Evolutionary conservation across 305 asterid genomes (phyloP).

Genomic region (Fraxinus floribunda): DNA sequence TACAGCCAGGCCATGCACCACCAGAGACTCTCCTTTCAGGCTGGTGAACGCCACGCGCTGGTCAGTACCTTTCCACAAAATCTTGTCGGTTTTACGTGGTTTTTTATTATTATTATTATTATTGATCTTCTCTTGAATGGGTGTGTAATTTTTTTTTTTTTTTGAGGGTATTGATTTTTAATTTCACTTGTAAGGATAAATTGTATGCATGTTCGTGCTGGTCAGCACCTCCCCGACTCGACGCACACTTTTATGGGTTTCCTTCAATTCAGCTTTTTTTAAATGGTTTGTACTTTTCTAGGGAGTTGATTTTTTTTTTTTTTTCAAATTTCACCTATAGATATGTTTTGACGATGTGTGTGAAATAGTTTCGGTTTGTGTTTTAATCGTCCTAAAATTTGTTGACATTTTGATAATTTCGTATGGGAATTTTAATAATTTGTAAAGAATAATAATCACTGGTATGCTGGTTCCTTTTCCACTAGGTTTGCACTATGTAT

Average conservation of each 20-base stretch:
- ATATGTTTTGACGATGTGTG: not conserved
- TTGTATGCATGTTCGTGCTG: not conserved
- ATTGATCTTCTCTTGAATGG: not conserved
- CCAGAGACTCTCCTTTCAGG: slow-evolving; percentile 49
- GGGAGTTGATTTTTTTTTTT: not conserved
- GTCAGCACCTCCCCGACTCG: not conserved
- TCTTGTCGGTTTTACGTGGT: not conserved
- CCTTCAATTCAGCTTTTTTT: not conserved
- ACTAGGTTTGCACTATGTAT: not conserved
- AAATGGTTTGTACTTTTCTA: not conserved
- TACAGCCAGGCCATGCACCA: slow-evolving; percentile 57
- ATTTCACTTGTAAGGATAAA: not conserved
- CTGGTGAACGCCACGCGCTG: slow-evolving; percentile 59
- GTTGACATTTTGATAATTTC: not conserved
- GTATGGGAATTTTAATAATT: not conserved
- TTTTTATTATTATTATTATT: too few relatives aligned
- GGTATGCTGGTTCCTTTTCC: not conserved
- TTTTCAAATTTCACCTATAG: not conserved
- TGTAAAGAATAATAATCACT: not conserved
- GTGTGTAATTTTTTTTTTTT: not conserved
- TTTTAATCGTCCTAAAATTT: not conserved
- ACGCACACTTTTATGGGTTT: not conserved
- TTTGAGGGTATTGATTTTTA: not conserved
- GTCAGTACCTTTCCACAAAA: slow-evolving; percentile 16
- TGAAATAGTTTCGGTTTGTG: not conserved